Percentiles rank a stretch among this genome's conserved stretches.
Evolutionary conservation across 495 filamentous ascomycete genomes (phyloP).

Genomic region (Chlorociboria aeruginascens): DNA sequence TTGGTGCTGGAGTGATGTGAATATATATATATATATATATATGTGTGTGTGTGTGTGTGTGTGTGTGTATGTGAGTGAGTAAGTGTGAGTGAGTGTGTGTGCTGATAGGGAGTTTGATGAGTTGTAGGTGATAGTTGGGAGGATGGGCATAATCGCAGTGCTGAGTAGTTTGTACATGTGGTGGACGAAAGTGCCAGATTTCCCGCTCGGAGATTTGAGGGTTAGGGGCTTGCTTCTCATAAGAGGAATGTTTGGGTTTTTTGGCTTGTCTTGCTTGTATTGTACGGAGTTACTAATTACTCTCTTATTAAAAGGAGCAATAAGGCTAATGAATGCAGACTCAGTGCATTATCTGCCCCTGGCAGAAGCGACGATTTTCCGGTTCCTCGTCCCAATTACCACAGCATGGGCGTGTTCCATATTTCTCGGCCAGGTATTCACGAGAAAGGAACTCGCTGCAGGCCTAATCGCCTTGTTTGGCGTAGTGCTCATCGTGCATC

Average conservation of each 20-base stretch:
- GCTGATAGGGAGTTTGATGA: neutral
- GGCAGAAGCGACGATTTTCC: constrained; percentile 70
- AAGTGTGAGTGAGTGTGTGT: too few relatives aligned
- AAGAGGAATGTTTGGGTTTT: constrained; percentile 58
- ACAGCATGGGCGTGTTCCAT: constrained; percentile 62
- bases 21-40: too few relatives aligned
- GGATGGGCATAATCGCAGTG: constrained; percentile 62
- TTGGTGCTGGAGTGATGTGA: too few relatives aligned
- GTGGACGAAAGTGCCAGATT: constrained; percentile 48
- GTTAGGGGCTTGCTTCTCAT: constrained; percentile 50
- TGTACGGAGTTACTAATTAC: constrained; percentile 29
- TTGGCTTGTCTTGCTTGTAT: constrained; percentile 64
- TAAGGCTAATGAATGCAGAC: constrained; percentile 27
- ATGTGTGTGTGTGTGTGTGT: too few relatives aligned
- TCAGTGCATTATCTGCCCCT: constrained; percentile 69
- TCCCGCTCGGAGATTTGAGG: constrained; percentile 53
- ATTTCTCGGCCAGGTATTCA: constrained; percentile 53
- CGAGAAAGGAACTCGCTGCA: constrained; percentile 53
- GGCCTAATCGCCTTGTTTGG: constrained; percentile 58
- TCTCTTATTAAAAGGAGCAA: too few relatives aligned
- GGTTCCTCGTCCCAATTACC: constrained; percentile 67
- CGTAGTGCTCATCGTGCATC: constrained; percentile 67
- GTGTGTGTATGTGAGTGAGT: too few relatives aligned
- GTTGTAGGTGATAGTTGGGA: constrained; percentile 62
- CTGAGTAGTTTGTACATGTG: constrained; percentile 62